These are phyloP conservation scores for Pythium plurisporium DNA, from an alignment of 352 stramenopile genomes.

Conservation along the genomic window DNA sequence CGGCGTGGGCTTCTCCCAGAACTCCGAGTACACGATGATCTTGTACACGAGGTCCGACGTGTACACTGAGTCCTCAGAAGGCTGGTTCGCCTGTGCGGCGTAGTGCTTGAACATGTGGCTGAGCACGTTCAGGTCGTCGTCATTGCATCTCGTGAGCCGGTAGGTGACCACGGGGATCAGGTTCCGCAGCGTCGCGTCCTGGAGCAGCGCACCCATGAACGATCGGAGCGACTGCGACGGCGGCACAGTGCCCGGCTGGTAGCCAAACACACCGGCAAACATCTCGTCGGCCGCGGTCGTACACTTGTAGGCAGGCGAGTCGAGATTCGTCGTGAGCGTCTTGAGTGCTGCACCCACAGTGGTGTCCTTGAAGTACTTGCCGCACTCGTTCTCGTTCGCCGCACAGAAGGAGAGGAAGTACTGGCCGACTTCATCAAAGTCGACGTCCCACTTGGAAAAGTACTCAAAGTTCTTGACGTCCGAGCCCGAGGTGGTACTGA, in stretches of 20 bases:
- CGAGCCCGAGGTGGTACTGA: constrained; percentile 29
- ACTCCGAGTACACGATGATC: constrained; percentile 34
- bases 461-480: constrained; percentile 23
- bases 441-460: constrained; percentile 24
- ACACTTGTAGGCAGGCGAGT: constrained; percentile 17
- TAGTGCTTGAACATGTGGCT: constrained; percentile 16
- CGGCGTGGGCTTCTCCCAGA: constrained; percentile 27
- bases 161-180: constrained; percentile 32
- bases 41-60: constrained; percentile 29
- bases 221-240: constrained; percentile 25
- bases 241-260: neutral
- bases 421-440: constrained; percentile 18
- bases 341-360: constrained; percentile 5
- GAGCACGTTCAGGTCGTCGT: constrained; percentile 32
- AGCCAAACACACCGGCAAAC: constrained; percentile 4
- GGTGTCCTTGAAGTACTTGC: constrained; percentile 20
- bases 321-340: constrained; percentile 11
- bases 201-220: constrained; percentile 29
- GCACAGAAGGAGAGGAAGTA: constrained; percentile 23
- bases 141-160: constrained; percentile 29
- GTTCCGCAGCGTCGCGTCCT: constrained; percentile 22
- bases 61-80: constrained; percentile 12
- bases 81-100: constrained; percentile 6
- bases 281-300: constrained; percentile 1
- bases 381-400: constrained; percentile 12